phyloP scores from a whole-genome alignment of 495 filamentous ascomycete genomes.

The Podospora bellae-mahoneyi region DNA sequence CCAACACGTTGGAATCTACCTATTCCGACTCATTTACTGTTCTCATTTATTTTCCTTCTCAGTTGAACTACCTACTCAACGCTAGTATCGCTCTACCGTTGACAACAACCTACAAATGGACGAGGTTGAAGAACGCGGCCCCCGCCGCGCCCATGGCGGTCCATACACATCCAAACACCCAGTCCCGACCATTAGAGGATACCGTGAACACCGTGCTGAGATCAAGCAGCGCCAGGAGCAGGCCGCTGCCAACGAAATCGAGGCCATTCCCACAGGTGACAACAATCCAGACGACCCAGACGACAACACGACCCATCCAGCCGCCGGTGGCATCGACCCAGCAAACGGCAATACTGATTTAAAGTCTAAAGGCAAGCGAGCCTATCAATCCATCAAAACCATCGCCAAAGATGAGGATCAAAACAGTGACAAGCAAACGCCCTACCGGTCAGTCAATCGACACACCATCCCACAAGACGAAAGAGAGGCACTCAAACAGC shows the following conservation, averaged over 20 bases:
- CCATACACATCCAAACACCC: constrained; percentile 57
- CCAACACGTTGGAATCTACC: neutral
- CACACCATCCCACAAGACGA: constrained; percentile 40
- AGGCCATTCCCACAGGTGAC: constrained; percentile 34
- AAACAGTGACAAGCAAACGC: constrained; percentile 41
- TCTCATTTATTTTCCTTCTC: neutral
- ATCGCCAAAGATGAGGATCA: constrained; percentile 36
- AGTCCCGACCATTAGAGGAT: constrained; percentile 61
- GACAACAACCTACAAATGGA: constrained; percentile 20
- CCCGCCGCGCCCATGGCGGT: constrained; percentile 44
- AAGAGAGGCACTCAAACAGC: neutral
- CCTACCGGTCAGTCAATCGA: constrained; percentile 10
- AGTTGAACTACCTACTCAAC: neutral
- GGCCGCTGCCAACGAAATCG: constrained; percentile 16
- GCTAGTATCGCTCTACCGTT: neutral
- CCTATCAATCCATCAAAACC: constrained; percentile 39
- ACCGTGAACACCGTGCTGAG: constrained; percentile 54
- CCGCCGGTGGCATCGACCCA: neutral
- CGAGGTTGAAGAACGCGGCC: constrained; percentile 49
- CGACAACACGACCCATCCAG: neutral
- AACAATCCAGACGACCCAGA: neutral
- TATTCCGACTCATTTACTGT: too few relatives aligned
- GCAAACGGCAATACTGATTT: constrained; percentile 14
- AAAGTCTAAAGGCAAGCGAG: constrained; percentile 38
- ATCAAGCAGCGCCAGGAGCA: constrained; percentile 42